These are phyloP conservation scores for Fusarium tanahbumbuense DNA, from an alignment of 2,329 filamentous ascomycete species.

Conservation along the genomic window DNA sequence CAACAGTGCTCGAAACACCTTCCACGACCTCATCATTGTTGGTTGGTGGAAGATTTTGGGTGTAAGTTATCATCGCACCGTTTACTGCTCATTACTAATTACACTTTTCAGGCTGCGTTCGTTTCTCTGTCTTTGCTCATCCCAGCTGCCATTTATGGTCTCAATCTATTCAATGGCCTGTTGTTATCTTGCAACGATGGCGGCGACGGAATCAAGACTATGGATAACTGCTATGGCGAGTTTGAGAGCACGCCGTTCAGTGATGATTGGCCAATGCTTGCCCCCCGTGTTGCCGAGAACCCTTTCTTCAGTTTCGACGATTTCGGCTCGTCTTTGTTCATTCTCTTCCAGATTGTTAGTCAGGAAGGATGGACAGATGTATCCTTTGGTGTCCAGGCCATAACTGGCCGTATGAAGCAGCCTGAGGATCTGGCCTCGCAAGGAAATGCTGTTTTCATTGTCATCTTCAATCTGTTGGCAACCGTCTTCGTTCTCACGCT, in stretches of 20 bases:
- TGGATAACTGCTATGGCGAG: constrained; percentile 86
- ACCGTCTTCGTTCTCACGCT: constrained; percentile 96
- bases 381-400: constrained; percentile 84
- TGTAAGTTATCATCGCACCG: constrained; percentile 58
- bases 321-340: constrained; percentile 93
- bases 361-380: constrained; percentile 98
- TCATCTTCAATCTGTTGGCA: constrained; percentile 94
- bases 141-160: constrained; percentile 94
- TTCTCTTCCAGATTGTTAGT: constrained; percentile 97
- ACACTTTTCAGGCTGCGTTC: constrained; percentile 73
- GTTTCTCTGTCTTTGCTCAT: constrained; percentile 95
- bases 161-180: constrained; percentile 91
- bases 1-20: constrained; percentile 93
- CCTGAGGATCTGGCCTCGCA: constrained; percentile 76
- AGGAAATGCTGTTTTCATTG: constrained; percentile 93
- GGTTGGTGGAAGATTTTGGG: constrained; percentile 95
- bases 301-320: constrained; percentile 93
- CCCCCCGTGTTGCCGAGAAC: constrained; percentile 84
- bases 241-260: constrained; percentile 80
- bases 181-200: constrained; percentile 79
- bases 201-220: constrained; percentile 65
- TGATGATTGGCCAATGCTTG: constrained; percentile 79
- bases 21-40: constrained; percentile 94
- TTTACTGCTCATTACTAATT: not conserved
- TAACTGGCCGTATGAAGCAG: constrained; percentile 80